phyloP scores from a whole-genome alignment of 2,329 filamentous ascomycete genomes.

The Fusarium multiceps region DNA sequence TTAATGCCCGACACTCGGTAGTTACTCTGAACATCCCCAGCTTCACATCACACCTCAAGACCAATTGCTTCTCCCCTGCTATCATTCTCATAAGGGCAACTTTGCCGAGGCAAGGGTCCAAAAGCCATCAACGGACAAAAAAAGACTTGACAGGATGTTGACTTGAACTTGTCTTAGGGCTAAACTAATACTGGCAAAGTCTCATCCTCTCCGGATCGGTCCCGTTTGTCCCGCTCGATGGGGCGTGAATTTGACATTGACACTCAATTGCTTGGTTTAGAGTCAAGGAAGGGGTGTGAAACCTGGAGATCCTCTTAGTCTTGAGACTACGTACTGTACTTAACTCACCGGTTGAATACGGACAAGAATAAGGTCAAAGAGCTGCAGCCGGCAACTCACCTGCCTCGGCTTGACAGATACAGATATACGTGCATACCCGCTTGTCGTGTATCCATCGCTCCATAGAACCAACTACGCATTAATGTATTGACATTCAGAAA shows the following conservation, averaged over 20 bases:
- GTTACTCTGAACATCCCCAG: slow-evolving; percentile 12
- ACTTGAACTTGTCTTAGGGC: slow-evolving; percentile 8
- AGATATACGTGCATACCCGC: slow-evolving; percentile 2
- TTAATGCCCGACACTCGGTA: slow-evolving; percentile 1
- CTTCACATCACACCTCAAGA: slow-evolving; percentile 1
- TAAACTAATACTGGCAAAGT: slow-evolving; percentile 34
- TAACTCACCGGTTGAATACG: slow-evolving; percentile 7
- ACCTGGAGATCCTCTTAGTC: background rate
- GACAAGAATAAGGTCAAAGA: slow-evolving; percentile 1
- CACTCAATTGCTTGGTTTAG: background rate
- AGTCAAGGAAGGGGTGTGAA: slow-evolving; percentile 15
- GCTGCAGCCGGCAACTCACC: background rate
- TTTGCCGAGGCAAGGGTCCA: slow-evolving; percentile 31
- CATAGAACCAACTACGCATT: background rate
- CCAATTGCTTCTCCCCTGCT: background rate
- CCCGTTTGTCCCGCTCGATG: slow-evolving; percentile 37
- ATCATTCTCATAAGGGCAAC: background rate
- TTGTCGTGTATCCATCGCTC: slow-evolving; percentile 1
- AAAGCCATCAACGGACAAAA: background rate
- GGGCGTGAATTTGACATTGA: slow-evolving; percentile 31
- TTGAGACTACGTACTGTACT: too few species aligned
- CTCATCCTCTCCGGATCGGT: slow-evolving; percentile 41
- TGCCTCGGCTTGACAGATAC: slow-evolving; percentile 19
- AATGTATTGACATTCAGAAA: background rate
- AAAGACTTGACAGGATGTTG: background rate